Evolutionary conservation across 768 basidiomycete genomes (phyloP).

Genomic region (Pulveroboletus sp.): DNA sequence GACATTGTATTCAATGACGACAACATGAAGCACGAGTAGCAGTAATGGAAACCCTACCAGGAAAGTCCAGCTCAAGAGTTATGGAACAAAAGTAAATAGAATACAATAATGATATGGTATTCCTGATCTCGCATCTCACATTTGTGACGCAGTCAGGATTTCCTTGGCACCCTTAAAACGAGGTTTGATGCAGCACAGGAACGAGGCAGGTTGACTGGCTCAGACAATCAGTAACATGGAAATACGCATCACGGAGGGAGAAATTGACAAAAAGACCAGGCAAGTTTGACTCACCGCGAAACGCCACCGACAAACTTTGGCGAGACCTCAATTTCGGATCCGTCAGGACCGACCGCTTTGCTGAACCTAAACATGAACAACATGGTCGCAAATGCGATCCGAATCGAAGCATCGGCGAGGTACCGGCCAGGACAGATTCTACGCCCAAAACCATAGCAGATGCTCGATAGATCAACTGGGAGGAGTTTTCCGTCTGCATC

Average conservation of each 20-base stretch:
- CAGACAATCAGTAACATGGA: not conserved
- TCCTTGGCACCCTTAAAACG: conserved; percentile 10
- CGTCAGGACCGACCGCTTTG: conserved; percentile 20
- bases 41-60: too few relatives aligned
- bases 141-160: conserved; percentile 13
- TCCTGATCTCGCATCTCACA: too few relatives aligned
- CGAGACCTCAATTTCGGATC: conserved; percentile 22
- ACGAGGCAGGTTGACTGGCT: conserved; percentile 14
- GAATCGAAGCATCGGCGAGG: conserved; percentile 14
- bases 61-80: too few relatives aligned
- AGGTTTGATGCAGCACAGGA: conserved; percentile 17
- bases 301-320: conserved; percentile 15
- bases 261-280: too few relatives aligned
- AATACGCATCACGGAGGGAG: not conserved
- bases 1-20: too few relatives aligned
- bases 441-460: conserved; percentile 35
- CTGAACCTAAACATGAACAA: conserved; percentile 18
- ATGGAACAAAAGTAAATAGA: not conserved
- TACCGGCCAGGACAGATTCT: conserved; percentile 20
- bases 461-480: conserved; percentile 16
- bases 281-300: conserved; percentile 11
- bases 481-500: conserved; percentile 17
- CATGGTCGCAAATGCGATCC: conserved; percentile 20
- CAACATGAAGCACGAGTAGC: too few relatives aligned
- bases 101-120: not conserved